These are phyloP conservation scores for Annulohypoxylon maeteangense DNA, from an alignment of 495 filamentous ascomycete species.

Conservation along the genomic window DNA sequence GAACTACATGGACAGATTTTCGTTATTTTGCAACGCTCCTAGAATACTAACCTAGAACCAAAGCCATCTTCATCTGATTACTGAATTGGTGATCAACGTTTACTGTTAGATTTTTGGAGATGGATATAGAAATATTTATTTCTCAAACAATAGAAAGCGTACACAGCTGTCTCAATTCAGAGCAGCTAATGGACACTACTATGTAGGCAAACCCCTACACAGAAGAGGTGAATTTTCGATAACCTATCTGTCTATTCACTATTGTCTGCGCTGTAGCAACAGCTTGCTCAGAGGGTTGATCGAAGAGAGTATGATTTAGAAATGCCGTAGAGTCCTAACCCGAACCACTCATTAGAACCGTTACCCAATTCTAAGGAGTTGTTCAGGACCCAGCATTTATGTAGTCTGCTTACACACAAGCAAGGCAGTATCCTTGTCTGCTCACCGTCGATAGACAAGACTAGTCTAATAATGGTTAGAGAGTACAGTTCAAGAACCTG, in stretches of 20 bases:
- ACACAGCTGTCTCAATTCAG: neutral
- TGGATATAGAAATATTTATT: no score
- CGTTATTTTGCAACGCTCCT: no score
- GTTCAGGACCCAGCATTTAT: neutral
- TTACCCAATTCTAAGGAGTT: neutral
- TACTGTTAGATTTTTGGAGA: no score
- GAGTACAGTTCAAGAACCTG: neutral
- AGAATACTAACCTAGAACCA: no score
- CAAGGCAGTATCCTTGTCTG: neutral
- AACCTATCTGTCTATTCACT: neutral
- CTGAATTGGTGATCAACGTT: no score
- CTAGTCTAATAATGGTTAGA: conserved; percentile 1
- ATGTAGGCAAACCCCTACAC: no score
- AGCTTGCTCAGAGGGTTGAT: neutral
- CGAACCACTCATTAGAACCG: neutral
- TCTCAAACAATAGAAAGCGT: neutral
- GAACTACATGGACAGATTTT: no score
- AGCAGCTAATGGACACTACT: neutral
- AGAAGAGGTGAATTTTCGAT: neutral
- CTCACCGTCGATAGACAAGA: neutral
- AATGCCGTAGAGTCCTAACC: neutral
- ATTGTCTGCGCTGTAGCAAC: neutral
- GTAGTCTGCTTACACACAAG: neutral
- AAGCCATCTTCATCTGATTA: no score
- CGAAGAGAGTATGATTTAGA: no score